Evolutionary conservation across 257 asterid species (phyloP).

Genomic region (Solanum commersonii): DNA sequence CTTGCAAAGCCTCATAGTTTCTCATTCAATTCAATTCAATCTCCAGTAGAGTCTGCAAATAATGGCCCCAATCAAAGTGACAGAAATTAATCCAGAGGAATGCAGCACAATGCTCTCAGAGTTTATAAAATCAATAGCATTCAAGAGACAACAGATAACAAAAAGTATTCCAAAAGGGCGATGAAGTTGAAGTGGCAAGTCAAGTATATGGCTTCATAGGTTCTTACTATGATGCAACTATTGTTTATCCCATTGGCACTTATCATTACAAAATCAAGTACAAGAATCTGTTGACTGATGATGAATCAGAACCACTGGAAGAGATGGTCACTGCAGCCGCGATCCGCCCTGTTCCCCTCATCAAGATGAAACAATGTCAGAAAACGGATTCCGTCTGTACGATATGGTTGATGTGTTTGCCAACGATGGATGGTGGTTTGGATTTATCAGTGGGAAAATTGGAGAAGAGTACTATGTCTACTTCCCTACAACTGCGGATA

Average conservation of each 20-base stretch:
- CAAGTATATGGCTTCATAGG: not conserved
- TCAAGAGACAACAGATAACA: not conserved
- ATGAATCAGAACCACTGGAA: not conserved
- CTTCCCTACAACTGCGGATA: conserved; percentile 4
- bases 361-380: not conserved
- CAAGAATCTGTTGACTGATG: not conserved
- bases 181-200: not conserved
- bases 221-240: not conserved
- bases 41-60: not conserved
- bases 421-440: conserved; percentile 13
- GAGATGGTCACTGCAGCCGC: not conserved
- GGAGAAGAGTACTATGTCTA: not conserved
- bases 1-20: too few relatives aligned
- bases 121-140: not conserved
- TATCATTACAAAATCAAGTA: not conserved
- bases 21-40: not conserved
- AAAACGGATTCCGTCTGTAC: not conserved
- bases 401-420: conserved; percentile 2
- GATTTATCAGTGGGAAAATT: not conserved
- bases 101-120: not conserved
- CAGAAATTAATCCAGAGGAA: not conserved
- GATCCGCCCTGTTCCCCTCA: not conserved
- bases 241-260: not conserved
- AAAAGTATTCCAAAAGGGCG: not conserved
- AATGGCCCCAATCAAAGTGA: not conserved